These are phyloP conservation scores for Fusarium odoratissimum DNA, from an alignment of 2,329 filamentous ascomycete genomes.

Conservation along the genomic window DNA sequence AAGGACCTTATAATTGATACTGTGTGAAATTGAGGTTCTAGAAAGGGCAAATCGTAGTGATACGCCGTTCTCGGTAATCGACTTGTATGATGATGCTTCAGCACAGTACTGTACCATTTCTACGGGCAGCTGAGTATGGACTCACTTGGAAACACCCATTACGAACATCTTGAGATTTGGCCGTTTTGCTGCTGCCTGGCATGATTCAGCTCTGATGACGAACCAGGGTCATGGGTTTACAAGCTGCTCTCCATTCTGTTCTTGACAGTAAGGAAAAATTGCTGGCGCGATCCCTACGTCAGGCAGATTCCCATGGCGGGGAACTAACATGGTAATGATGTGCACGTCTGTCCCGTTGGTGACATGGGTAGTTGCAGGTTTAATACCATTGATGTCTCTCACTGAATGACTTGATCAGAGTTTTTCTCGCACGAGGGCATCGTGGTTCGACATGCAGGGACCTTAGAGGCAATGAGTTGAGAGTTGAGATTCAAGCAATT, in stretches of 20 bases:
- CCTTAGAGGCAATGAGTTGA: background rate
- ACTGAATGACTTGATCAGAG: background rate
- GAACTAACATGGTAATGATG: conserved; percentile 21
- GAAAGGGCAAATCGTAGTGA: background rate
- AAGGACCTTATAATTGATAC: background rate
- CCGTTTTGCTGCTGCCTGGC: conserved; percentile 36
- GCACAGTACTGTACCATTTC: too few species aligned
- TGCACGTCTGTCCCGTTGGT: background rate
- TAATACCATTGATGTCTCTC: background rate
- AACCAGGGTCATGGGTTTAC: background rate
- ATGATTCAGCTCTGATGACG: background rate
- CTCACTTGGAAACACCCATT: background rate
- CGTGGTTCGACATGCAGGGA: conserved; percentile 10
- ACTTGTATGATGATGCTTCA: too few species aligned
- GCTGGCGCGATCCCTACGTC: background rate
- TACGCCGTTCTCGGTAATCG: background rate
- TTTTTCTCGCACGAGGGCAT: background rate
- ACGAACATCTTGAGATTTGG: background rate
- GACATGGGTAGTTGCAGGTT: background rate
- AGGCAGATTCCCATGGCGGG: background rate
- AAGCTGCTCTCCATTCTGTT: background rate
- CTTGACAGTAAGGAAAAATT: background rate
- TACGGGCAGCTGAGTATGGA: too few species aligned
- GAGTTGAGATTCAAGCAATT: background rate
- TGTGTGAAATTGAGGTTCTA: background rate